Base-by-base conservation (phyloP, 768 basidiomycete species). In the Tulasnella sp. region DNA sequence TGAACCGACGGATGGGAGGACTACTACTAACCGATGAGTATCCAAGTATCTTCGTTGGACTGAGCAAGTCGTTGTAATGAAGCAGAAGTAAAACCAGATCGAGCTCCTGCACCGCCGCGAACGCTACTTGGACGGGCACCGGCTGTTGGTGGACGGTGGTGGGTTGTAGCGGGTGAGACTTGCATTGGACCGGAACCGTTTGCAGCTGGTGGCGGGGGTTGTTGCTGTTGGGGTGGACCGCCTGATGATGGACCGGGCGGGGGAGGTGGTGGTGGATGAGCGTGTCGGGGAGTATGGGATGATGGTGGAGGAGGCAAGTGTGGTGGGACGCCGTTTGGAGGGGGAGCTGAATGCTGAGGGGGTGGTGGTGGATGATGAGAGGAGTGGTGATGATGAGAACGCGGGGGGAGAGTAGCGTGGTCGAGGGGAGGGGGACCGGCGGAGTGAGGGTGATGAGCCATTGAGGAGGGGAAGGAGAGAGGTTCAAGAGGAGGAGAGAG, bases 11-110 rank as follows among this genome's bases (percentile, higher is more conserved):
- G 34, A 54, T 3, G 37, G 45, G 34, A 31, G 38, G 22, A 42
- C 22, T 9, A 17, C 22, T 34, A 81, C 88, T 76, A 49, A 93
- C 95, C 96, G 83, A 97, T 96, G 80, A 96, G 85, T 78, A 96
- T 89, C 96, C 96, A 97, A 58, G 96, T 97, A 83, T 94, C 91
- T 82, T 97, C 96, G 83, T 97, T 97, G 71, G 95, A 93, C 42
- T 87, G 85, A 29, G 91, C 89, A 73, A 97, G 87, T 79, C 93
- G 93, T 83, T 91, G 89, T 77, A 93, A 89, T 72, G 90, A 31
- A 34, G 58, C 29, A 25, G 58, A 64, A 64, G 58, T 64, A 25
- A 64, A 64, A 34, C 29, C 31, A 2, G 58, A 64, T 34, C 58
- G 29, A 9, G 29, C 58, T 34, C 58, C 58, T 25, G 58, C 29